These are phyloP conservation scores for Pyrus hybrid DNA, from an alignment of 331 rosid genomes.

Conservation along the genomic window DNA sequence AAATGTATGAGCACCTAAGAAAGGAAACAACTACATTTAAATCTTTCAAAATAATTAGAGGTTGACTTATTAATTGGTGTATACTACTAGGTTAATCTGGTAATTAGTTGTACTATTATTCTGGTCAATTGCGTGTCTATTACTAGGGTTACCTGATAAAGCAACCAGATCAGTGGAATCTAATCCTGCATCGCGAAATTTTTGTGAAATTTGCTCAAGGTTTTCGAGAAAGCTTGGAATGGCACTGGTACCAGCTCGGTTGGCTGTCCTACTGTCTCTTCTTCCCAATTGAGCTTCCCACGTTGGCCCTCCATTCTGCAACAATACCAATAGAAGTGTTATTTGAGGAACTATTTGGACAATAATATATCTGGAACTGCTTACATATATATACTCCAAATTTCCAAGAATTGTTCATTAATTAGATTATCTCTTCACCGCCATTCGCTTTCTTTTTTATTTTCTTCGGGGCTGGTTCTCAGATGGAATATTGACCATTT, in stretches of 20 bases:
- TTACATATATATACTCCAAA: neutral
- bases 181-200: constrained; percentile 15
- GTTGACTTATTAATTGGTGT: neutral
- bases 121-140: neutral
- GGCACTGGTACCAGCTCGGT: constrained; percentile 3
- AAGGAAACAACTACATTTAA: neutral
- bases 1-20: constrained; percentile 33
- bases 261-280: constrained; percentile 33
- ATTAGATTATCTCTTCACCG: neutral
- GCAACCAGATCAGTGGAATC: constrained; percentile 29
- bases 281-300: constrained; percentile 38
- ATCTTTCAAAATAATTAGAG: neutral
- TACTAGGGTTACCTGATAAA: constrained; percentile 18
- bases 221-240: constrained; percentile 10
- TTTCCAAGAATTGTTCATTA: neutral
- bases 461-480: neutral
- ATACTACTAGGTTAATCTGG: neutral
- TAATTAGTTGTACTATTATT: neutral
- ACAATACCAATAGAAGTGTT: neutral
- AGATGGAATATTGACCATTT: neutral
- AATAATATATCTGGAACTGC: neutral
- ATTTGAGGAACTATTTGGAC: neutral
- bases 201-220: neutral
- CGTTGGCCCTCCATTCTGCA: constrained; percentile 24
- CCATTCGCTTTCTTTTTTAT: neutral